phyloP scores from a whole-genome alignment of 306 rosid species.

The Canavalia ensiformis region DNA sequence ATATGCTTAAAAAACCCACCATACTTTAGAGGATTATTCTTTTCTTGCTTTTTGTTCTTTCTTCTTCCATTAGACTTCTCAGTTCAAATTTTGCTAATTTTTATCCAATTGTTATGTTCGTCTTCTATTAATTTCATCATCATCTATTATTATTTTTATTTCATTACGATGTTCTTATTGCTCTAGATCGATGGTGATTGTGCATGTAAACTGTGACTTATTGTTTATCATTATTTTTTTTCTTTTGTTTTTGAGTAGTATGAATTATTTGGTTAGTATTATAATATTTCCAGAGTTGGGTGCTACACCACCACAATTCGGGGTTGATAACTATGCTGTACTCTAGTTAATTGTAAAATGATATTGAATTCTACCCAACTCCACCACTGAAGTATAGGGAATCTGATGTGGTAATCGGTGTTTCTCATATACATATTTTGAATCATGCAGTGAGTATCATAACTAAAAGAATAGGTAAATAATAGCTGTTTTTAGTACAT shows the following conservation, averaged over 20 bases:
- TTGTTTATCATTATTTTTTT: too few species aligned
- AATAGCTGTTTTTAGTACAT: neutral
- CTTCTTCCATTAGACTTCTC: too few species aligned
- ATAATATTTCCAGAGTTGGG: too few species aligned
- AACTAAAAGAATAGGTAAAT: conserved; percentile 3
- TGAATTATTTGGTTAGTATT: too few species aligned
- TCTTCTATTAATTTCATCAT: neutral
- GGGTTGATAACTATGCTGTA: too few species aligned
- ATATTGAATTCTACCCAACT: conserved; percentile 4
- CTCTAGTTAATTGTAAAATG: neutral
- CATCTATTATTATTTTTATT: too few species aligned
- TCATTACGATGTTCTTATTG: too few species aligned
- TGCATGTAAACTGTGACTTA: too few species aligned
- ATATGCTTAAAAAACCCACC: too few species aligned
- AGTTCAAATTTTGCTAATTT: neutral
- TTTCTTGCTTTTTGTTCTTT: neutral
- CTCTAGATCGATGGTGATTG: too few species aligned
- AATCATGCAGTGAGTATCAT: neutral
- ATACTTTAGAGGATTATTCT: neutral
- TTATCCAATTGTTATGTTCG: neutral
- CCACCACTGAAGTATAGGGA: conserved; percentile 2
- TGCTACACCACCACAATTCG: too few species aligned
- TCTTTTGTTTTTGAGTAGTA: too few species aligned
- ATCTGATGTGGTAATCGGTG: neutral
- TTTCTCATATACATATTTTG: conserved; percentile 14